Evolutionary conservation across 495 filamentous ascomycete species (phyloP).

Genomic region (Cercophora samala): DNA sequence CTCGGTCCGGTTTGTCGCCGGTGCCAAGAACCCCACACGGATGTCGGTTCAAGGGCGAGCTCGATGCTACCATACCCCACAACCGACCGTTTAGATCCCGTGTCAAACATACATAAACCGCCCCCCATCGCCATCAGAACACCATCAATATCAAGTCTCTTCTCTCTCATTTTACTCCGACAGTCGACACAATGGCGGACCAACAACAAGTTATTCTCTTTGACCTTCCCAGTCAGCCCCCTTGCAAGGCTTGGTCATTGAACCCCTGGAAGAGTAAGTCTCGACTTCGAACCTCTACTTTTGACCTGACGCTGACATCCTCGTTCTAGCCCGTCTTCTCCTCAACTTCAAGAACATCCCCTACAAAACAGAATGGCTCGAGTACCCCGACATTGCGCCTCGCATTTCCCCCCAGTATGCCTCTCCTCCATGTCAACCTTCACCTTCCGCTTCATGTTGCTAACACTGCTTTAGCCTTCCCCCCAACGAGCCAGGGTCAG

Average conservation of each 20-base stretch:
- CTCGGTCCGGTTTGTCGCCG: neutral
- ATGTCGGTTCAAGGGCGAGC: conserved; percentile 3
- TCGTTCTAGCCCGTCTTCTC: conserved; percentile 47
- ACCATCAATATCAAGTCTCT: neutral
- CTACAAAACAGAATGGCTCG: conserved; percentile 62
- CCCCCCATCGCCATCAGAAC: neutral
- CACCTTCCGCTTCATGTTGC: neutral
- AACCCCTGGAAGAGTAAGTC: conserved; percentile 62
- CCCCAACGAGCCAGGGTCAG: conserved; percentile 8
- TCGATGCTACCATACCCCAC: neutral
- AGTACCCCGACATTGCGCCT: conserved; percentile 59
- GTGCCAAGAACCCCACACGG: neutral
- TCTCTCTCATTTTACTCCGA: neutral
- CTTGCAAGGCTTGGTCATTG: conserved; percentile 49
- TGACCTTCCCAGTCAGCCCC: conserved; percentile 52
- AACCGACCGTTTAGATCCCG: neutral
- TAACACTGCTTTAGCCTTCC: conserved; percentile 32
- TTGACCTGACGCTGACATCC: neutral
- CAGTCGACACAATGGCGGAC: neutral
- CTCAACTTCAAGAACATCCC: conserved; percentile 62
- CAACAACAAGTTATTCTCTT: conserved; percentile 45
- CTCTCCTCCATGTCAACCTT: neutral
- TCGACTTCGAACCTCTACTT: neutral
- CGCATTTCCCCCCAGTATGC: conserved; percentile 30
- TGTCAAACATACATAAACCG: neutral